Evolutionary conservation across 805 yeast genomes (phyloP), one percentile per base, ranked within the genome.

Genomic region (Teunomyces tritomae): DNA sequence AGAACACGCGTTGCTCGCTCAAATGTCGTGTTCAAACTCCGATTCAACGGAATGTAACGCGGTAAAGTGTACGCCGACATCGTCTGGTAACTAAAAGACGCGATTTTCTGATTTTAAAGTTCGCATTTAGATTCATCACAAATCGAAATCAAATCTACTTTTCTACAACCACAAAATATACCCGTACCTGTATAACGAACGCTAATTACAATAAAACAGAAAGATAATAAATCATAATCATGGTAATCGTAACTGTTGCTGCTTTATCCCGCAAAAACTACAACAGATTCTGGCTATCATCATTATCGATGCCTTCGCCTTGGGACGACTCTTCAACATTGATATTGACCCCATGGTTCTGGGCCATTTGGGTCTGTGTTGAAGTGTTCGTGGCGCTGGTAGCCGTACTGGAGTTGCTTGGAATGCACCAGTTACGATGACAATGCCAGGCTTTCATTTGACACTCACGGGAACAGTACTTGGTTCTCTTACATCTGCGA

Each of bases 371-470:
- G 16, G 49, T 43, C 28, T 42, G 51, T 16, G 47, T 43, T 20
- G 57, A 47, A 28, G 48, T 48, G 14, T 37, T 46, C 28, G 56
- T 50, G 48, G 42, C 52, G 36, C 50, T 53, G 17, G 61, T 57
- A 11, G 64, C 57, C n/a, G 61, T 51, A 28, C 70, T 62, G 5
- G 70, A 64, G 42, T 56, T 61, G 53, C 76, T 71, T 11, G 76
- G 82, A 40, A 82, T 79, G 64, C 99, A 92, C 99, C 99, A 92
- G 64, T 89, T 88, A 56, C 94, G 81, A 72, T 92, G 99, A 61
- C 85, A 88, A 11, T 80, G 79, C 98, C 98, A 92, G 0, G 97
- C 95, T 54, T 78, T 79, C 58, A 89, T 77, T 68, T 92, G 99
- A 65, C 99, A 92, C 46, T 85, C 89, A 56, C 92, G 81, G 7